phyloP scores from a whole-genome alignment of 768 basidiomycete genomes.

The Polyporus arcularius region DNA sequence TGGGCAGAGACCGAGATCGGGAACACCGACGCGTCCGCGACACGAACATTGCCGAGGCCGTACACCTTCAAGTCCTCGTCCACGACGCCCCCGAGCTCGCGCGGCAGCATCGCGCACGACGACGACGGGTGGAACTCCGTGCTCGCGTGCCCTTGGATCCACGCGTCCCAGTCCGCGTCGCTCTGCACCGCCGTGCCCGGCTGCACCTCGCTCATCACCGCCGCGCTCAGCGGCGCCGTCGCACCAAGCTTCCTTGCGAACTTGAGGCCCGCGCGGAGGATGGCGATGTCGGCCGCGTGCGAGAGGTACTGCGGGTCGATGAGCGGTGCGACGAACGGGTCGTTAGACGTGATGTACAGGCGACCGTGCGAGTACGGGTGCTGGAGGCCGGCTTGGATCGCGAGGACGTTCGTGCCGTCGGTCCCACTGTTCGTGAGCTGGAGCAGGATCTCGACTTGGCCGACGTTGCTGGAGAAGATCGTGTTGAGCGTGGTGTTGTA shows the following conservation, averaged over 20 bases:
- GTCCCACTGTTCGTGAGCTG: constrained; percentile 39
- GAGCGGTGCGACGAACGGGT: constrained; percentile 59
- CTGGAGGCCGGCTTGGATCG: constrained; percentile 67
- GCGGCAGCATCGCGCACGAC: constrained; percentile 60
- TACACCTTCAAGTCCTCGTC: constrained; percentile 57
- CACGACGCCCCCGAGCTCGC: constrained; percentile 56
- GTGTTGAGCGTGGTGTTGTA: constrained; percentile 43
- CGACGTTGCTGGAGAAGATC: constrained; percentile 43
- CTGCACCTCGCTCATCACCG: constrained; percentile 46
- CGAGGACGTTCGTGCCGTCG: constrained; percentile 44
- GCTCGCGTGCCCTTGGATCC: constrained; percentile 42
- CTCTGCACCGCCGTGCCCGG: constrained; percentile 53
- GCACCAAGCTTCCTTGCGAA: constrained; percentile 56
- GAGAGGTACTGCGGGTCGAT: constrained; percentile 70
- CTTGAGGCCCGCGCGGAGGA: constrained; percentile 61
- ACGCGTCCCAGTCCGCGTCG: constrained; percentile 59
- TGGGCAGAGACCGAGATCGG: constrained; percentile 56
- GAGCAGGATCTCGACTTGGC: constrained; percentile 59
- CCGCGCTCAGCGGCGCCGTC: constrained; percentile 49
- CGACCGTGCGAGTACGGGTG: constrained; percentile 66
- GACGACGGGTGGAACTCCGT: constrained; percentile 65
- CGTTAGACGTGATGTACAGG: constrained; percentile 58
- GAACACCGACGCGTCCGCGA: constrained; percentile 59
- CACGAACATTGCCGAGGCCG: constrained; percentile 57
- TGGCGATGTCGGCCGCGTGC: constrained; percentile 49